phyloP scores from a whole-genome alignment of 2,329 filamentous ascomycete genomes.

The Knufia petricola region DNA sequence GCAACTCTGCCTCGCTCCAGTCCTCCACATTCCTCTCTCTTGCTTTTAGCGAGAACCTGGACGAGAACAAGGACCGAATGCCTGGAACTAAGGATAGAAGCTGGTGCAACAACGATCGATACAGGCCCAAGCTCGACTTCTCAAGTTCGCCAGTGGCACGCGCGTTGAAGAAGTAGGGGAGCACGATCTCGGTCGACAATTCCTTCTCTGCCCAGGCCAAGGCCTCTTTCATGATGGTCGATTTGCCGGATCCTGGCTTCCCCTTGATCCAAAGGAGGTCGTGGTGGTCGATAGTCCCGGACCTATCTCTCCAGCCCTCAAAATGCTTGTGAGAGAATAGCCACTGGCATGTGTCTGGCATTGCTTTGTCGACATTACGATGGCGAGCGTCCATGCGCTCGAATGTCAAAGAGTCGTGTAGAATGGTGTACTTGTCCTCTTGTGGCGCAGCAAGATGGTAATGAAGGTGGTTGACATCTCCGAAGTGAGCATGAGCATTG shows the following conservation, averaged over 20 bases:
- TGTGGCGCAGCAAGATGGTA: too few species aligned
- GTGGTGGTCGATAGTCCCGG: constrained; percentile 7
- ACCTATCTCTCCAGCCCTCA: constrained; percentile 28
- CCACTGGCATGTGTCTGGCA: constrained; percentile 35
- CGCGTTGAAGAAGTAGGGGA: constrained; percentile 44
- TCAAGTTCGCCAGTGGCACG: constrained; percentile 34
- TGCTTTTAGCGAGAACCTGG: constrained; percentile 9
- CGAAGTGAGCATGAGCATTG: too few species aligned
- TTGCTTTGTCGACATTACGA: constrained; percentile 29
- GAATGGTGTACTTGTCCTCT: neutral
- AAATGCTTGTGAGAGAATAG: constrained; percentile 30
- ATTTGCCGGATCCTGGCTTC: constrained; percentile 35
- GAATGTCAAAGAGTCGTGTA: constrained; percentile 27
- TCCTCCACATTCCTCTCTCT: constrained; percentile 1
- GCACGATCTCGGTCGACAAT: constrained; percentile 14
- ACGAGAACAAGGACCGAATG: neutral
- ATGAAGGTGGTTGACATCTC: too few species aligned
- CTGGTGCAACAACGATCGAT: constrained; percentile 41
- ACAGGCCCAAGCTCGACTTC: constrained; percentile 40
- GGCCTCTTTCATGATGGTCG: constrained; percentile 37
- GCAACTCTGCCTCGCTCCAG: constrained; percentile 20
- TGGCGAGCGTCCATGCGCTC: constrained; percentile 32
- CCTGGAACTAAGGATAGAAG: constrained; percentile 27
- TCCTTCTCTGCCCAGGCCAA: constrained; percentile 13
- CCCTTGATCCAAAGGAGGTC: constrained; percentile 22